phyloP scores from a whole-genome alignment of 2,329 filamentous ascomycete genomes.

The Blumeria graminis region DNA sequence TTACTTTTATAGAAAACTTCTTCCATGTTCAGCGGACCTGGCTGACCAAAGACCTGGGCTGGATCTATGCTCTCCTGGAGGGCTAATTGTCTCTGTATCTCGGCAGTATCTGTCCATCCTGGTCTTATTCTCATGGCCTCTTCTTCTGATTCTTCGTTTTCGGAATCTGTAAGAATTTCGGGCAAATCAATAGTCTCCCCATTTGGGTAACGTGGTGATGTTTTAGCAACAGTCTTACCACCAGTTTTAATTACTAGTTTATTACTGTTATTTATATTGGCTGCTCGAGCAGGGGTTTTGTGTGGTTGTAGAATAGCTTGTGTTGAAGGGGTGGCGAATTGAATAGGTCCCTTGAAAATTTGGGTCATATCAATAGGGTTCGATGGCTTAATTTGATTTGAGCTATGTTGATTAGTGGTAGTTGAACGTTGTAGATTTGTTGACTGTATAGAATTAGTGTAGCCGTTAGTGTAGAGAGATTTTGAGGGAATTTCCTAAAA shows the following conservation, averaged over 20 bases:
- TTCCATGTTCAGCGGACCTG: constrained; percentile 77
- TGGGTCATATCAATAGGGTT: constrained; percentile 70
- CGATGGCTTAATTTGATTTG: constrained; percentile 31
- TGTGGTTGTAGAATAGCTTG: constrained; percentile 23
- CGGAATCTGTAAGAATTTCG: constrained; percentile 85
- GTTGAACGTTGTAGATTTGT: constrained; percentile 26
- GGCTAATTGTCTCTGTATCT: constrained; percentile 49
- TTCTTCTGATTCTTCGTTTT: constrained; percentile 52
- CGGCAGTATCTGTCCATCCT: constrained; percentile 73
- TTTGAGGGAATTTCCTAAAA: constrained; percentile 34
- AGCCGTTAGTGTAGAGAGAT: constrained; percentile 34
- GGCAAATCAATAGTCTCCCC: constrained; percentile 80
- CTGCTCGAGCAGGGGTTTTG: constrained; percentile 44
- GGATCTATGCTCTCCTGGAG: constrained; percentile 73
- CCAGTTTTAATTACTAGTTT: constrained; percentile 33
- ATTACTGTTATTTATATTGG: constrained; percentile 15
- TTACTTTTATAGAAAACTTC: constrained; percentile 85
- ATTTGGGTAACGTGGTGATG: constrained; percentile 68
- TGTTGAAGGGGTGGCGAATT: constrained; percentile 52
- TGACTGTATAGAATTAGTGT: constrained; percentile 30
- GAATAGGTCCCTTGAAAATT: constrained; percentile 68
- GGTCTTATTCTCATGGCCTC: constrained; percentile 38
- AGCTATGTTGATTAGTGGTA: constrained; percentile 40
- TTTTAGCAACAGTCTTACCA: constrained; percentile 34
- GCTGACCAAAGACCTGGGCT: constrained; percentile 66